Conservation (phyloP, 2,329 filamentous ascomycete genomes). For the Colletotrichum lindemuthianum region DNA sequence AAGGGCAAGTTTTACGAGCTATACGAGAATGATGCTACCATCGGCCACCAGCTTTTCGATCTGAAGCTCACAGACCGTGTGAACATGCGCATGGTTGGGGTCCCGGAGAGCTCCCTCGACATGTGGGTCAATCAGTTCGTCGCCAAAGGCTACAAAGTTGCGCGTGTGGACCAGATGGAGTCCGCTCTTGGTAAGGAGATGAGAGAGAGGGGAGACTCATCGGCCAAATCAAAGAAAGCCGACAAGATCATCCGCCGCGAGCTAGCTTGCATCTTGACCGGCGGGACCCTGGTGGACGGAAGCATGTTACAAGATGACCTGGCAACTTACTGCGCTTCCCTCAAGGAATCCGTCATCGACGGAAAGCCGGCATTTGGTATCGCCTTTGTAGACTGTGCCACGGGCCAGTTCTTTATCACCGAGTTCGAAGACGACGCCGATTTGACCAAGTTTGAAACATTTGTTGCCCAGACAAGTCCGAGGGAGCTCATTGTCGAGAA, state of each 20-base stretch:
- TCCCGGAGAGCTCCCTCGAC: slow-evolving; percentile 94
- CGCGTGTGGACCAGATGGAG: slow-evolving; percentile 95
- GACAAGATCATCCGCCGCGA: slow-evolving; percentile 96
- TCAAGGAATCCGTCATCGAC: slow-evolving; percentile 83
- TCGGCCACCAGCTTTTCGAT: slow-evolving; percentile 96
- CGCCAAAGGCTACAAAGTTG: slow-evolving; percentile 97
- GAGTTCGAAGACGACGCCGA: slow-evolving; percentile 93
- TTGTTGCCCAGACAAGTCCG: slow-evolving; percentile 90
- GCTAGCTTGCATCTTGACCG: slow-evolving; percentile 88
- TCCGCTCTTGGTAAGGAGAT: slow-evolving; percentile 97
- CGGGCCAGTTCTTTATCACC: slow-evolving; percentile 92
- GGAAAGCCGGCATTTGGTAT: slow-evolving; percentile 87
- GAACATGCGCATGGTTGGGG: slow-evolving; percentile 99
- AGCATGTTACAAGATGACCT: slow-evolving; percentile 98
- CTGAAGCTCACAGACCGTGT: slow-evolving; percentile 97
- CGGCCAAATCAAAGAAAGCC: slow-evolving; percentile 72
- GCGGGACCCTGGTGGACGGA: slow-evolving; percentile 92
- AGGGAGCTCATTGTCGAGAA: slow-evolving; percentile 92
- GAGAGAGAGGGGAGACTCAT: slow-evolving; percentile 83
- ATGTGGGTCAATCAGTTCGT: slow-evolving; percentile 99
- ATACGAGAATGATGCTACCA: slow-evolving; percentile 96
- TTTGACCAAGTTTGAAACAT: slow-evolving; percentile 96
- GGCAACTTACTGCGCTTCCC: slow-evolving; percentile 94
- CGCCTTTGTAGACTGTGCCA: slow-evolving; percentile 94
- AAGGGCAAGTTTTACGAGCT: slow-evolving; percentile 99